Evolutionary conservation across 2,329 filamentous ascomycete species (phyloP), one percentile per base, ranked within the genome.

Genomic region (Epichloe aotearoae): DNA sequence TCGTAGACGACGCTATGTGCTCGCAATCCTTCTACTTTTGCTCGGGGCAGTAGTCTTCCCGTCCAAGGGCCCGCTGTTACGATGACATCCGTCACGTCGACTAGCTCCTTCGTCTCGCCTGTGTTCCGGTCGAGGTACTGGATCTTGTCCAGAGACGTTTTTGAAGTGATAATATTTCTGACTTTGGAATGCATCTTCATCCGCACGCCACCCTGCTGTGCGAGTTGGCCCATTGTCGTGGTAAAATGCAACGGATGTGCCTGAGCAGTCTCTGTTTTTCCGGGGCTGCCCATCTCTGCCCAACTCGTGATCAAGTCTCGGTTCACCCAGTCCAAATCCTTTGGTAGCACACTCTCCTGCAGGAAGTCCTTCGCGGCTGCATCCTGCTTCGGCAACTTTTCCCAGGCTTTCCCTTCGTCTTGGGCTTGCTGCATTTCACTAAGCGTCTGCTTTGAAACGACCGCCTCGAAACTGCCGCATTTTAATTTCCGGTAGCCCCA

Each of bases 221-320:
- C 89, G 12, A 96, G 74, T 41, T 80, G 72, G 4, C 86, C 87
- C 66, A 97, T 94, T 15, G 82, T 75, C 0, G 80, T 91, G 0
- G 93, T 97, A 63, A 98, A 97, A 43, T 88, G 82, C 54, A 84
- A 86, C 0, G 93, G 93, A 61, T 98, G 91, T 3, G 97, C 91
- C 67, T 98, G 93, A 0, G 93, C 87, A 1, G 93, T 97, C 54
- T 88, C 86, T 1, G 76, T 77, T 1, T 82, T 79, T 3, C 80
- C 83, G 2, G 71, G 70, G 1, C 62, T 57, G 23, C 88, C 88
- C 88, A 97, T 96, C 62, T 84, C 81, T 36, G 87, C 80, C 67
- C 95, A 97, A 19, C 74, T 73, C 49, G 72, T 70, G 20, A 95
- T 69, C 2, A 82, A 70, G 4, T 83, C 79, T 1, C 76, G 69